Evolutionary conservation across 805 yeast genomes (phyloP).

Genomic region (Yarrowia sp.): DNA sequence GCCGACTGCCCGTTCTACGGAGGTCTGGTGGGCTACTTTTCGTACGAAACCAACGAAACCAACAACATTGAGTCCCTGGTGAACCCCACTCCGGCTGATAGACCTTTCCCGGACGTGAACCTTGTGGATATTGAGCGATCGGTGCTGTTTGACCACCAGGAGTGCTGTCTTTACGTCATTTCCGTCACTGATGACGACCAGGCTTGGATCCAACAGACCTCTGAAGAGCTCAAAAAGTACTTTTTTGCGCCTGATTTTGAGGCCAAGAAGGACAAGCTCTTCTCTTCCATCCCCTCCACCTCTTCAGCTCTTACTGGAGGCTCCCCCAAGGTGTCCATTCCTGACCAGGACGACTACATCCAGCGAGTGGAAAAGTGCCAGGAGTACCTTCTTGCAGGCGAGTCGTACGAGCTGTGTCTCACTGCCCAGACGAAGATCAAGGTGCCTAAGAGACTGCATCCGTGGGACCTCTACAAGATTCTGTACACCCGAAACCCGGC

Average conservation of each 20-base stretch:
- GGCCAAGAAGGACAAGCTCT: neutral
- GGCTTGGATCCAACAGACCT: slow-evolving; percentile 39
- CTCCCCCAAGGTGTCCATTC: slow-evolving; percentile 49
- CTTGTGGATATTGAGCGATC: slow-evolving; percentile 73
- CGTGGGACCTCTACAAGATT: slow-evolving; percentile 84
- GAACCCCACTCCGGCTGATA: slow-evolving; percentile 51
- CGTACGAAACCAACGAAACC: slow-evolving; percentile 67
- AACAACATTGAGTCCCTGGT: slow-evolving; percentile 48
- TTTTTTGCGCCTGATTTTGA: slow-evolving; percentile 14
- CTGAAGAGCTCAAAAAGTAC: slow-evolving; percentile 23
- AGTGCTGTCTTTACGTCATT: slow-evolving; percentile 58
- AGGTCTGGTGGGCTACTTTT: slow-evolving; percentile 85
- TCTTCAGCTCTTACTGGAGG: slow-evolving; percentile 34
- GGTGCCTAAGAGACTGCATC: slow-evolving; percentile 56
- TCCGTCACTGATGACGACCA: slow-evolving; percentile 57
- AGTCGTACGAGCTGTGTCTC: slow-evolving; percentile 91
- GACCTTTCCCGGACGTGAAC: slow-evolving; percentile 65
- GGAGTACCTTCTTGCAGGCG: slow-evolving; percentile 72
- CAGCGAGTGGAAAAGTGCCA: slow-evolving; percentile 69
- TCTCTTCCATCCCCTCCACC: slow-evolving; percentile 23
- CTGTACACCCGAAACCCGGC: slow-evolving; percentile 82
- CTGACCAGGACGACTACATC: slow-evolving; percentile 62
- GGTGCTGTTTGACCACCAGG: slow-evolving; percentile 60
- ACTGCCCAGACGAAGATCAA: slow-evolving; percentile 74
- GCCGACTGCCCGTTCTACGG: slow-evolving; percentile 66